phyloP scores from a whole-genome alignment of 345 rosid species.

The Aquilaria sinensis region DNA sequence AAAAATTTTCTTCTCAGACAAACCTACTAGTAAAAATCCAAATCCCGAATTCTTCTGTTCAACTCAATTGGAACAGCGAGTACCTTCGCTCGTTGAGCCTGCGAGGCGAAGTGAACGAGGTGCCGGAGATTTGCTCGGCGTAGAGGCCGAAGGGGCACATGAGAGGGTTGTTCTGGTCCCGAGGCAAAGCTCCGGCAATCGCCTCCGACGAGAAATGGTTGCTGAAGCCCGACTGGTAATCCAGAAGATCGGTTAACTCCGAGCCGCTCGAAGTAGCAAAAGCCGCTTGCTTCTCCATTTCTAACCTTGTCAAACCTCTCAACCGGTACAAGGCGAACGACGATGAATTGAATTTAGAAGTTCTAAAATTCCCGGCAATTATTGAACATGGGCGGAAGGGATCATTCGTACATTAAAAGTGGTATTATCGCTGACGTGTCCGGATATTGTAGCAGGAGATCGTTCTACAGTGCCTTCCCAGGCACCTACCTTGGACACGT shows the following conservation, averaged over 20 bases:
- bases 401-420: no score
- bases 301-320: no score
- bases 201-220: slow-evolving; percentile 79
- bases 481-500: no score
- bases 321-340: no score
- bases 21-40: not conserved
- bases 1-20: not conserved
- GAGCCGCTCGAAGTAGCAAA: not conserved
- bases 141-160: slow-evolving; percentile 83
- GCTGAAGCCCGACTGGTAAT: slow-evolving; percentile 62
- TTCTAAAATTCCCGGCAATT: no score
- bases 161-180: slow-evolving; percentile 82
- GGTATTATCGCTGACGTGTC: no score
- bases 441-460: no score
- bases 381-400: no score
- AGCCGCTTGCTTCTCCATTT: slow-evolving; percentile 14
- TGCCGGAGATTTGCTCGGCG: slow-evolving; percentile 96
- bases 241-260: slow-evolving; percentile 25
- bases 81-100: slow-evolving; percentile 74
- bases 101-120: slow-evolving; percentile 94
- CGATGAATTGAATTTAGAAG: no score
- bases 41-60: no score
- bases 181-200: slow-evolving; percentile 71
- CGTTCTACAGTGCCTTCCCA: no score
- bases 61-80: no score